Conservation (phyloP, 805 yeast species). For the Brettanomyces naardenensis region DNA sequence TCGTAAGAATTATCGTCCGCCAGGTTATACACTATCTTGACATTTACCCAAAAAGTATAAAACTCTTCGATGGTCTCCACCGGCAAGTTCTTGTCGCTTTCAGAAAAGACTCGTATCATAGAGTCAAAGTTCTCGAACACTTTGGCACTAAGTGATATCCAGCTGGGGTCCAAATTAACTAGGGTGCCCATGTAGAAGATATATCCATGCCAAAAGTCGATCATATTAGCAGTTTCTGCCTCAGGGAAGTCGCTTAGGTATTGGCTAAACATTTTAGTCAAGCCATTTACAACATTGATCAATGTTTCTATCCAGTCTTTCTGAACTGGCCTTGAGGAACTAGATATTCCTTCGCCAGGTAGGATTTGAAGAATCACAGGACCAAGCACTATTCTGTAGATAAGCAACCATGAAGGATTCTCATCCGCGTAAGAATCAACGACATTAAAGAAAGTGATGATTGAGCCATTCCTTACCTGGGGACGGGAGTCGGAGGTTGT, state of each 20-base stretch:
- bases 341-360: constrained; percentile 8
- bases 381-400: constrained; percentile 55
- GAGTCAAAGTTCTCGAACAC: constrained; percentile 49
- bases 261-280: constrained; percentile 51
- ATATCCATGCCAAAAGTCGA: constrained; percentile 49
- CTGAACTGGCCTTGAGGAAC: constrained; percentile 5
- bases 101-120: constrained; percentile 31
- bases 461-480: constrained; percentile 84
- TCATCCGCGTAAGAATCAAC: constrained; percentile 60
- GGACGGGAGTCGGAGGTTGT: constrained; percentile 59
- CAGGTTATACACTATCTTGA: constrained; percentile 37
- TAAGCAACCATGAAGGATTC: constrained; percentile 59
- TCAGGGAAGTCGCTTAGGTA: constrained; percentile 34
- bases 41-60: constrained; percentile 43
- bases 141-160: constrained; percentile 46
- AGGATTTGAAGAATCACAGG: constrained; percentile 31
- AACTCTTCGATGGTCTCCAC: constrained; percentile 28
- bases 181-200: constrained; percentile 39
- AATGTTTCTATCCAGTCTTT: constrained; percentile 55
- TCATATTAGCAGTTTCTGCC: background rate
- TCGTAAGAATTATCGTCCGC: constrained; percentile 37
- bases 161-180: constrained; percentile 28
- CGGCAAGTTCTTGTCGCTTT: constrained; percentile 17
- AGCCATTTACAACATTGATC: constrained; percentile 53
- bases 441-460: constrained; percentile 81